Evolutionary conservation across 805 yeast genomes (phyloP).

Genomic region (Candida chauliodis): DNA sequence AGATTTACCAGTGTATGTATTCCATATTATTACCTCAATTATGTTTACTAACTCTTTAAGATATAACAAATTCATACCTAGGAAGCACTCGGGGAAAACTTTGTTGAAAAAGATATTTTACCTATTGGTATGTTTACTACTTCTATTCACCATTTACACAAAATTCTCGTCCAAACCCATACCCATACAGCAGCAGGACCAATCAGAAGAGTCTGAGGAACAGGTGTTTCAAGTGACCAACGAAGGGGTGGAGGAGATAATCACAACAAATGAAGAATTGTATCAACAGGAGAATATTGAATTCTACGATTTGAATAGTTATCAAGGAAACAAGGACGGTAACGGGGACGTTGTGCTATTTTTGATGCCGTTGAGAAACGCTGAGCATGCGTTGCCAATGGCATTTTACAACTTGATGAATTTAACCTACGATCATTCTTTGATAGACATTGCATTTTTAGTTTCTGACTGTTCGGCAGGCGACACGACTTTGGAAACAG

Average conservation of each 20-base stretch:
- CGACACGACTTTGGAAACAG: conserved; percentile 63
- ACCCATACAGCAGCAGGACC: conserved; percentile 1
- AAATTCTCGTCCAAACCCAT: conserved; percentile 1
- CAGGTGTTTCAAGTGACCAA: conserved; percentile 23
- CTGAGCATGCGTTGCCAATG: conserved; percentile 71
- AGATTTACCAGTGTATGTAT: conserved; percentile 45
- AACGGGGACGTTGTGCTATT: conserved; percentile 63
- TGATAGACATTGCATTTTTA: conserved; percentile 76
- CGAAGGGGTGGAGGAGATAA: conserved; percentile 14
- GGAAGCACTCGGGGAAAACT: conserved; percentile 9
- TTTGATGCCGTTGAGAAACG: conserved; percentile 75
- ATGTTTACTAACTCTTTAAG: conserved; percentile 3
- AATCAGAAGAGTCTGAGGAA: conserved; percentile 12
- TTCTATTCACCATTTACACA: conserved; percentile 9
- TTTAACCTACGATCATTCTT: conserved; percentile 75
- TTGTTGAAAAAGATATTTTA: conserved; percentile 10
- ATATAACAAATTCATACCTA: conserved; percentile 20
- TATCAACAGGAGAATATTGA: conserved; percentile 47
- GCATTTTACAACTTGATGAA: conserved; percentile 86
- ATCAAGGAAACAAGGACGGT: conserved; percentile 52
- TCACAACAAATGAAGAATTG: conserved; percentile 26
- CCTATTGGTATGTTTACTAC: conserved; percentile 8
- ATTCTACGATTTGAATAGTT: conserved; percentile 58
- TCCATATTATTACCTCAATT: neutral
- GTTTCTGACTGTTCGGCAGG: conserved; percentile 75